Evolutionary conservation across 495 filamentous ascomycete species (phyloP).

Genomic region (Immersiella caudata): DNA sequence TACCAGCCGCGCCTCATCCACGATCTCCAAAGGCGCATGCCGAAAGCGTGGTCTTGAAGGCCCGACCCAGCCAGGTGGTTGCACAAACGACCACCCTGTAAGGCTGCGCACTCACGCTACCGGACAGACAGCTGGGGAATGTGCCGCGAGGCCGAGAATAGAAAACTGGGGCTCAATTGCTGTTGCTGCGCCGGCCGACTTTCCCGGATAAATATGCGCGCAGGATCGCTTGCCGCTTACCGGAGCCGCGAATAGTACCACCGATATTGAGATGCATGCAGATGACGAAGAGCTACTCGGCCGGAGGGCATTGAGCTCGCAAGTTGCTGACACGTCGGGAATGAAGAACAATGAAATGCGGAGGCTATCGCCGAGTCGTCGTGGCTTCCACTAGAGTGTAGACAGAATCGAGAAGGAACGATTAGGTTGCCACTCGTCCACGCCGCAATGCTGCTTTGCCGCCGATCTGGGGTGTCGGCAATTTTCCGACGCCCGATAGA

Average conservation of each 20-base stretch:
- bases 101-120: slow-evolving; percentile 4
- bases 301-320: neutral
- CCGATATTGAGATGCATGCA: slow-evolving; percentile 4
- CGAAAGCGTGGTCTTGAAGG: neutral
- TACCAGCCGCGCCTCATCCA: slow-evolving; percentile 1
- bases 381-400: neutral
- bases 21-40: slow-evolving; percentile 8
- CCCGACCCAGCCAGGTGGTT: slow-evolving; percentile 2
- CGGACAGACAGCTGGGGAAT: neutral
- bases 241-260: slow-evolving; percentile 16
- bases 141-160: neutral
- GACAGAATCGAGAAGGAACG: no score
- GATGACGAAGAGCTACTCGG: neutral
- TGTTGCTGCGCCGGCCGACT: neutral
- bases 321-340: neutral
- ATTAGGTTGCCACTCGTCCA: no score
- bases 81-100: slow-evolving; percentile 1
- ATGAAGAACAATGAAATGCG: neutral
- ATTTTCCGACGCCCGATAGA: no score
- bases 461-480: no score
- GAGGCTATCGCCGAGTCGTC: neutral
- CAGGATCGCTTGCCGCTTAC: neutral
- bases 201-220: slow-evolving; percentile 8
- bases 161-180: neutral
- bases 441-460: no score